These are phyloP conservation scores for Huntiella decipiens DNA, from an alignment of 2,329 filamentous ascomycete genomes.

Conservation along the genomic window DNA sequence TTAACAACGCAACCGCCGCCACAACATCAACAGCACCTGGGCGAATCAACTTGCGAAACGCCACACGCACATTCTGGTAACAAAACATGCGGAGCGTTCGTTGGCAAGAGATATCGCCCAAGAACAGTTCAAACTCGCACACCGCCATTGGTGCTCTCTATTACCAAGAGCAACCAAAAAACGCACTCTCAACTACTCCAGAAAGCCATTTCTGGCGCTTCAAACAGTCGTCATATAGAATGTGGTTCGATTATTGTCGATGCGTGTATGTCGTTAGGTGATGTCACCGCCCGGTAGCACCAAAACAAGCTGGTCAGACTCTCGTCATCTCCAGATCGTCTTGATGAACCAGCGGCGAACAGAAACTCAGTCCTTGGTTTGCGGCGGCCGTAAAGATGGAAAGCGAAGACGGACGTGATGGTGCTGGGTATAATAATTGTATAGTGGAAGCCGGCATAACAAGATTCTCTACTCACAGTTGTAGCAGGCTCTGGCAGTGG, in stretches of 20 bases:
- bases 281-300: too few species aligned
- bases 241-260: too few species aligned
- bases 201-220: slow-evolving; percentile 4
- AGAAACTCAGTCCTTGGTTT: too few species aligned
- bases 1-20: neutral
- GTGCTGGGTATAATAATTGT: slow-evolving; percentile 3
- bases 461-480: slow-evolving; percentile 24
- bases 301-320: too few species aligned
- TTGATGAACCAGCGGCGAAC: too few species aligned
- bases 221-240: neutral
- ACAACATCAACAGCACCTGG: too few species aligned
- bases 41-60: too few species aligned
- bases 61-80: too few species aligned
- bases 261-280: too few species aligned
- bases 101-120: too few species aligned
- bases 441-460: slow-evolving; percentile 6
- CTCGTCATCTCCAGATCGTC: too few species aligned
- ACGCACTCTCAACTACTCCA: slow-evolving; percentile 2
- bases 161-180: neutral
- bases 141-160: neutral
- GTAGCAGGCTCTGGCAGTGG: slow-evolving; percentile 29
- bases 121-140: neutral
- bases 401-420: neutral
- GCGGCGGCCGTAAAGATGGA: neutral
- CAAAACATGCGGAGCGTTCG: too few species aligned